Percentiles rank a stretch among this genome's conserved stretches.
These are phyloP conservation scores for Ogataea allantospora DNA, from an alignment of 805 yeast genomes.

Conservation along the genomic window DNA sequence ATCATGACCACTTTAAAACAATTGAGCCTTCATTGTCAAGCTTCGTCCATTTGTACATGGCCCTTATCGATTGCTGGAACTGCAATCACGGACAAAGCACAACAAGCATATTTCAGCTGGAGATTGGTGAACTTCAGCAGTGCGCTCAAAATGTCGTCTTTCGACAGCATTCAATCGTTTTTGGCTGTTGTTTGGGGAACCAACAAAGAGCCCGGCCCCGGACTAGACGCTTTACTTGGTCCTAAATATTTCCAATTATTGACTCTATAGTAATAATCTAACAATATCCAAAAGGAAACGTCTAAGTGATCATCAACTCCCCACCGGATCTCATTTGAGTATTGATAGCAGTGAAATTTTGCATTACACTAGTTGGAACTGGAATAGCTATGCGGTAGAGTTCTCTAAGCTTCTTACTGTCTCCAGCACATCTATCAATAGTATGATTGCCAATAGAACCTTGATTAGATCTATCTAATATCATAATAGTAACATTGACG, in stretches of 20 bases:
- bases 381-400: too few species aligned
- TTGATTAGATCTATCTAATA: too few species aligned
- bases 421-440: too few species aligned
- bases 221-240: neutral
- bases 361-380: too few species aligned
- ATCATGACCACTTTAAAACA: conserved; percentile 6
- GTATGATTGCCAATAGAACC: too few species aligned
- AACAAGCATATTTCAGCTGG: conserved; percentile 14
- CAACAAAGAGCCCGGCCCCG: neutral
- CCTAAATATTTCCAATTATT: neutral
- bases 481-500: too few species aligned
- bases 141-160: conserved; percentile 20
- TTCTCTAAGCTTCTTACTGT: too few species aligned
- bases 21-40: conserved; percentile 15
- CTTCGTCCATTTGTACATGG: conserved; percentile 15
- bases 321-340: too few species aligned
- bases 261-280: too few species aligned
- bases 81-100: conserved; percentile 6
- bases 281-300: too few species aligned
- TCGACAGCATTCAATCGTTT: conserved; percentile 17
- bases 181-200: neutral
- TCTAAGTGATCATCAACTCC: neutral
- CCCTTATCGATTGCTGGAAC: conserved; percentile 18
- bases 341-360: too few species aligned
- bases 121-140: conserved; percentile 15